Percentiles rank a stretch among this genome's conserved stretches.
phyloP scores from a whole-genome alignment of 169 alveolate genomes.

The Cryptosporidium ryanae region DNA sequence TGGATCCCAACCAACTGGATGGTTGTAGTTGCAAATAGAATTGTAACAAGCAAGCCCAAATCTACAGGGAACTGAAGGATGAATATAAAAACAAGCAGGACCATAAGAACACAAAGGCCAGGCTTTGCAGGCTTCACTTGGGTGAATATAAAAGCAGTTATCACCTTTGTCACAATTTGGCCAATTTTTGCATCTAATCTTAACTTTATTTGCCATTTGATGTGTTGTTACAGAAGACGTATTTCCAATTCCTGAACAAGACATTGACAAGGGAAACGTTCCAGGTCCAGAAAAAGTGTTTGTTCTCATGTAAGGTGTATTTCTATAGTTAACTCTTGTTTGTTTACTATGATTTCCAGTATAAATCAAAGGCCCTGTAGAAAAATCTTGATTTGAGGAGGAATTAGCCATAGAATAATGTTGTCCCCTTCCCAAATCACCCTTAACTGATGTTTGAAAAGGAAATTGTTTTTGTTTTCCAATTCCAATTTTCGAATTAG shows the following conservation, averaged over 20 bases:
- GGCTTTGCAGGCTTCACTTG: slow-evolving; percentile 63
- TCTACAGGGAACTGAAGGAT: slow-evolving; percentile 72
- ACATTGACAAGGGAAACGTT: not conserved
- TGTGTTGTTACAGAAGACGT: not conserved
- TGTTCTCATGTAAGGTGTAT: slow-evolving; percentile 57
- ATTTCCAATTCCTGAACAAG: not conserved
- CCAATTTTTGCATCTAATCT: slow-evolving; percentile 68
- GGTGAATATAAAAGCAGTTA: slow-evolving; percentile 70
- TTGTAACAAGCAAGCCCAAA: slow-evolving; percentile 62
- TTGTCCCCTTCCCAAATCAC: not conserved
- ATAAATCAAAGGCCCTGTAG: slow-evolving; percentile 29
- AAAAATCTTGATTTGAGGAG: slow-evolving; percentile 12
- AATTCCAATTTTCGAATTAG: not conserved
- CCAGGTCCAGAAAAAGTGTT: not conserved
- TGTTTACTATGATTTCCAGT: not conserved
- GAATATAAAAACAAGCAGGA: slow-evolving; percentile 74
- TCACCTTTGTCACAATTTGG: slow-evolving; percentile 71
- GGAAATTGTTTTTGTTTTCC: slow-evolving; percentile 22
- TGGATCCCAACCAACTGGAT: slow-evolving; percentile 74
- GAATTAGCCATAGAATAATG: slow-evolving; percentile 2
- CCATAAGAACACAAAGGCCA: slow-evolving; percentile 74
- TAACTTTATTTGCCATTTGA: slow-evolving; percentile 31
- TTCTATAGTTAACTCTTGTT: slow-evolving; percentile 44
- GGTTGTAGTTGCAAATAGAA: slow-evolving; percentile 45
- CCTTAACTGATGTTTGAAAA: not conserved